A percentile compares a stretch with the other conserved stretches of the same genome.
Evolutionary conservation across 1,284 basidiomycete genomes (phyloP).

Genomic region (Cerioporus squamosus): DNA sequence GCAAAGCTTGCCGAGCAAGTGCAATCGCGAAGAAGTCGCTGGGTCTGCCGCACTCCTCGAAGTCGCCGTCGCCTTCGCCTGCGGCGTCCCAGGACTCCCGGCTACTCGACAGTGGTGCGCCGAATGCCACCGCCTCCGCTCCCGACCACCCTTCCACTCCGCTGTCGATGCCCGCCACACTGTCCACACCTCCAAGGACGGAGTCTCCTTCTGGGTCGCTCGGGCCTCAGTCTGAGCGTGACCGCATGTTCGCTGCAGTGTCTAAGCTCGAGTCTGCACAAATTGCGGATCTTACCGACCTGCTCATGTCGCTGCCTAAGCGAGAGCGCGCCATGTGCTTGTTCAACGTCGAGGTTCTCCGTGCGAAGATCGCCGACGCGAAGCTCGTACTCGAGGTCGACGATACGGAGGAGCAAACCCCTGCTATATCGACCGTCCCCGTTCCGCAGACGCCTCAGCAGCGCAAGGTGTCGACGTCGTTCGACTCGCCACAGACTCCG

Average conservation of each 20-base stretch:
- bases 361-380: constrained; percentile 81
- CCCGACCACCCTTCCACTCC: constrained; percentile 85
- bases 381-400: constrained; percentile 78
- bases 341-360: constrained; percentile 84
- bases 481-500: constrained; percentile 68
- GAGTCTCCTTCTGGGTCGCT: constrained; percentile 80
- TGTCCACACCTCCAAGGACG: constrained; percentile 78
- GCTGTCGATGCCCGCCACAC: constrained; percentile 70
- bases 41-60: constrained; percentile 43
- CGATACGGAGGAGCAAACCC: constrained; percentile 53
- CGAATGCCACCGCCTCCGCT: constrained; percentile 76
- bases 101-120: constrained; percentile 54
- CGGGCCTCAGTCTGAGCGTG: constrained; percentile 66
- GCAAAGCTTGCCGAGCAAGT: constrained; percentile 68
- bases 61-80: constrained; percentile 52
- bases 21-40: constrained; percentile 47
- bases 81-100: constrained; percentile 67
- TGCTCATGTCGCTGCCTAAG: constrained; percentile 85
- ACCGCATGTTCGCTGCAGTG: constrained; percentile 75
- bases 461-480: constrained; percentile 53
- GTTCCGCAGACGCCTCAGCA: constrained; percentile 62
- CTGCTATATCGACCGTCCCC: constrained; percentile 38
- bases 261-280: constrained; percentile 60
- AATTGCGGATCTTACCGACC: constrained; percentile 69
- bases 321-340: constrained; percentile 89